Base-by-base conservation (phyloP, 108 stramenopile genomes). In the Fistulifera pelliculosa region DNA sequence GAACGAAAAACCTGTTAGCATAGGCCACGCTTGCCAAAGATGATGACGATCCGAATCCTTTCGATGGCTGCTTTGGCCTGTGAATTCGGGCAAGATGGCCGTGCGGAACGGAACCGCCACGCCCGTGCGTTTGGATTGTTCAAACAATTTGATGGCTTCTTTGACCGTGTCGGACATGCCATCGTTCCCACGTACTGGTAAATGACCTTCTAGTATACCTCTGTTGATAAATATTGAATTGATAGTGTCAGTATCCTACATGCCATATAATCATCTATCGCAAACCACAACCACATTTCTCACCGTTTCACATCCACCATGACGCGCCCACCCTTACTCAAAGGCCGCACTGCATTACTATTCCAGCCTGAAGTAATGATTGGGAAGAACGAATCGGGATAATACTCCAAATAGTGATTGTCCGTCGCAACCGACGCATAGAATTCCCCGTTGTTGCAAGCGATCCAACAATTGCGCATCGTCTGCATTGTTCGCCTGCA, bases 11-110 rank as follows among this genome's bases (percentile, higher is more conserved):
- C 84, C 84, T 52, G 70, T 50, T 22, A 77, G 21, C 42, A 47
- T 72, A 14, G 84, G 80, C 84, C 83, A 86, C 19, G 69, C 55
- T 55, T 73, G 71, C 80, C 80, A 81, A 11, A 81, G 59, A 1
- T 67, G 65, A 0, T 41, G 47, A n/a, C 70, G 69, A 62, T 81
- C 80, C 13, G 72, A 76, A 50, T 75, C 74, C 1, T 51, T 51
- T 22, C 48, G 35, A 26, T 61, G 51, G n/a, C 12, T 56, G 44
- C 14, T 40, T 27, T 19, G 17, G 12, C 40, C 16, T 18, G 50
- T 19, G 60, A 74, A 74, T 22, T 61, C 73, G 1, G 80, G 80
- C 2, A 81, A 44, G 17, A 76, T 71, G 28, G 69, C 68, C 2
- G 80, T 81, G 11, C 80, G 75, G 52, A 81, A 81, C 8, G 80